Conservation (phyloP, 1,139 yeast genomes). For the Eremothecium cymbalariae region DNA sequence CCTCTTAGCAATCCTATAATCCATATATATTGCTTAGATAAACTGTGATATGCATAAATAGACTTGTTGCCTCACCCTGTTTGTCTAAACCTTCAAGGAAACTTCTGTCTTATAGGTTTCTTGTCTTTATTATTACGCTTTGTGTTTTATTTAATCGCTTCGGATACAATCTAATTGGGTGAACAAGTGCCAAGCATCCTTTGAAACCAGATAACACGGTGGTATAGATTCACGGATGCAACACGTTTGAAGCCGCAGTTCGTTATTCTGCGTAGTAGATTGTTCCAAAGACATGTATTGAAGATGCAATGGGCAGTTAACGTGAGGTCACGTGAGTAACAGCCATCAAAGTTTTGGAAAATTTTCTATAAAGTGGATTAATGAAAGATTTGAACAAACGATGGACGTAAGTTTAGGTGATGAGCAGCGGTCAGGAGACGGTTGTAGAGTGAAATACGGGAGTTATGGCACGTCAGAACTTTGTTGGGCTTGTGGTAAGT, state of each 20-base stretch:
- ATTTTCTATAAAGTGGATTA: neutral
- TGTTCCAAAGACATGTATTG: neutral
- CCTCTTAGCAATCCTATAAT: constrained; percentile 24
- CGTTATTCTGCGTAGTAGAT: neutral
- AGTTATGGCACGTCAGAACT: constrained; percentile 78
- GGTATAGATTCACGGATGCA: no score
- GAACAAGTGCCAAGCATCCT: no score
- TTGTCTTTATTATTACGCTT: no score
- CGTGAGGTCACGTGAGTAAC: no score
- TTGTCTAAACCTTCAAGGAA: no score
- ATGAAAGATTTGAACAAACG: neutral
- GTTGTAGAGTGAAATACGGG: neutral
- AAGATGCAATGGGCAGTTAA: no score
- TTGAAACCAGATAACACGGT: no score
- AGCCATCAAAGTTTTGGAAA: neutral
- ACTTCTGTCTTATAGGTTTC: no score
- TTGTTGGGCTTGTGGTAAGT: constrained; percentile 85
- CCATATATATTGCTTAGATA: constrained; percentile 15
- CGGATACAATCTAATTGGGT: no score
- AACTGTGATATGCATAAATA: no score
- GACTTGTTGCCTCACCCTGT: no score
- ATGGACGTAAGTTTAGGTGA: neutral
- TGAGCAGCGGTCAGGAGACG: neutral
- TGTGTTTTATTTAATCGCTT: no score
- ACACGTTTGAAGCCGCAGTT: neutral